Conservation (phyloP, 202 grass and related monocot genomes). For the Hordeum pubiflorum region DNA sequence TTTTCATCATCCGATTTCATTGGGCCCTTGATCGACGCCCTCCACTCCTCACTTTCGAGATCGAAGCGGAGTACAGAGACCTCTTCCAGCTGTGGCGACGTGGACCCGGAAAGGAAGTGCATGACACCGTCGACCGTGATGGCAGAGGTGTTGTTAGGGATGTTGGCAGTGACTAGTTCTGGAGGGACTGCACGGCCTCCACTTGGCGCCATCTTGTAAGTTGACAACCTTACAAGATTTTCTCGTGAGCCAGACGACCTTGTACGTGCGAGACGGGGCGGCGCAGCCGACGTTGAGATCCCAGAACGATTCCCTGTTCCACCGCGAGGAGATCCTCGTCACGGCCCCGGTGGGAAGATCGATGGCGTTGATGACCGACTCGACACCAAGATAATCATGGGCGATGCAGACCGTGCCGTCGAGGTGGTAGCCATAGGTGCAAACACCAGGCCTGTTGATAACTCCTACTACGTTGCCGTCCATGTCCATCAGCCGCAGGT, state of each 20-base stretch:
- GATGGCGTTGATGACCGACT: neutral
- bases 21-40: neutral
- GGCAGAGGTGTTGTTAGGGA: too few species aligned
- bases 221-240: neutral
- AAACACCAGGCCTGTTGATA: neutral
- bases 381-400: neutral
- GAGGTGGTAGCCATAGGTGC: too few species aligned
- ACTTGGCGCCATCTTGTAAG: neutral
- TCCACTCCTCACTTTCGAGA: neutral
- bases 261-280: neutral
- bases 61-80: neutral
- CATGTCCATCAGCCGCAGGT: neutral
- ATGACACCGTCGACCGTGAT: neutral
- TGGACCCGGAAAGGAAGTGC: too few species aligned
- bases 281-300: neutral
- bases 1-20: neutral
- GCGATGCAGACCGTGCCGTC: neutral
- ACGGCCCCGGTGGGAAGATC: neutral
- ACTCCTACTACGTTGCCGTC: neutral
- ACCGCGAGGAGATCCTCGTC: neutral
- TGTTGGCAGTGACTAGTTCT: too few species aligned
- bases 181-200: too few species aligned
- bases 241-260: neutral
- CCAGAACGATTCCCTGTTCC: neutral
- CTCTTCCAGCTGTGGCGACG: neutral